phyloP scores from a whole-genome alignment of 768 basidiomycete species.

The Suillus lakei region DNA sequence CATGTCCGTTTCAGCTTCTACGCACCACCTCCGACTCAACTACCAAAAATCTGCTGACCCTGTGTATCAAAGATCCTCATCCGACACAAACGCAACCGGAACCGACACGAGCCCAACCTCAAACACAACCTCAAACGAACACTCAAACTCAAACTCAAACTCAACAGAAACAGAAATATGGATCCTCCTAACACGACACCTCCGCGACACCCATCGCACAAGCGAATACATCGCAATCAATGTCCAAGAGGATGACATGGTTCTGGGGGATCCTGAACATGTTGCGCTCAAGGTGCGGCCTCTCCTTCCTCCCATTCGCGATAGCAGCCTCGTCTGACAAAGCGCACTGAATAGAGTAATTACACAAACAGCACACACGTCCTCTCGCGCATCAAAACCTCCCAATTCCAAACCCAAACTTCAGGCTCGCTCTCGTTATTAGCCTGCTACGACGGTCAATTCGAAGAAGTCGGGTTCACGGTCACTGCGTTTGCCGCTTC shows the following conservation, averaged over 20 bases:
- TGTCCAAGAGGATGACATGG: constrained; percentile 45
- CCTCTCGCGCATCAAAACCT: constrained; percentile 26
- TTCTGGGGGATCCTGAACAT: constrained; percentile 31
- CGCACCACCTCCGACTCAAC: constrained; percentile 45
- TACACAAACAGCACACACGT: constrained; percentile 51
- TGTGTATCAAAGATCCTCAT: constrained; percentile 8
- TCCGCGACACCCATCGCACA: constrained; percentile 58
- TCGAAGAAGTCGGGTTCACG: constrained; percentile 66
- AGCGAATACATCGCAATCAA: constrained; percentile 72
- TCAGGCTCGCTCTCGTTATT: constrained; percentile 54
- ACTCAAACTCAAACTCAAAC: too few relatives aligned
- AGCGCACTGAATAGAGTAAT: constrained; percentile 33
- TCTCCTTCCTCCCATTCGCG: background rate
- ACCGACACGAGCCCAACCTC: too few relatives aligned
- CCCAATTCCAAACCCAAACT: background rate
- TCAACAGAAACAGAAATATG: constrained; percentile 56
- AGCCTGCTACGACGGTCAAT: constrained; percentile 72
- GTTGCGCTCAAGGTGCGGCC: constrained; percentile 44
- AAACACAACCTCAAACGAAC: too few relatives aligned
- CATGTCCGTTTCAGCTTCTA: constrained; percentile 34
- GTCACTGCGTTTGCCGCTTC: constrained; percentile 55
- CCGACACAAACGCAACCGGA: constrained; percentile 3
- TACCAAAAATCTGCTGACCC: constrained; percentile 26
- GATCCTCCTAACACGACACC: constrained; percentile 82
- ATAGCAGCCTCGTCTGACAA: constrained; percentile 3